Evolutionary conservation across 139 green algal genomes (phyloP).

Genomic region (Tetradesmus lagerheimii): DNA sequence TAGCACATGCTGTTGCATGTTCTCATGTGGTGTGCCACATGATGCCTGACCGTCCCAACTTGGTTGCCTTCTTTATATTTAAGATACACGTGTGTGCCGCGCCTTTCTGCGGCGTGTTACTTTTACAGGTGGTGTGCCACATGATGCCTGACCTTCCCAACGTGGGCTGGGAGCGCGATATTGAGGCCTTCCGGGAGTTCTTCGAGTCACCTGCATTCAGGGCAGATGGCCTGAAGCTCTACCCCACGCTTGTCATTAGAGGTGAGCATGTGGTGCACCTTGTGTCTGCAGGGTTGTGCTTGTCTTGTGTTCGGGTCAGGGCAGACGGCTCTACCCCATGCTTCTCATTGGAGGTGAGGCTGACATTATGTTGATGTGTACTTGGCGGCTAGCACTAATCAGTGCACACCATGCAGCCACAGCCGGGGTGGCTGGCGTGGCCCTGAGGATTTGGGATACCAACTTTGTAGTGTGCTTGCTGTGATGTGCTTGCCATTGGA

Average conservation of each 20-base stretch:
- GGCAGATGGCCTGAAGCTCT: conserved; percentile 95
- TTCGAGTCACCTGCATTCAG: conserved; percentile 97
- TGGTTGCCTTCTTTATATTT: too few relatives aligned
- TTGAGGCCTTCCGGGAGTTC: conserved; percentile 98
- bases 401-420: too few relatives aligned
- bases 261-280: conserved; percentile 28
- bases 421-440: too few relatives aligned
- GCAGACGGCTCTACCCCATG: conserved; percentile 76
- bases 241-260: conserved; percentile 87
- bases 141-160: conserved; percentile 99
- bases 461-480: conserved; percentile 91
- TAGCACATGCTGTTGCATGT: too few relatives aligned
- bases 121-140: conserved; percentile 89
- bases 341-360: conserved; percentile 68
- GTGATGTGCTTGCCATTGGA: too few relatives aligned
- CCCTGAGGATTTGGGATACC: too few relatives aligned
- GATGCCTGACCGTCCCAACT: neutral
- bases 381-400: too few relatives aligned
- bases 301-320: too few relatives aligned
- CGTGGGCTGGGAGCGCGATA: conserved; percentile 97
- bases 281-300: conserved; percentile 93
- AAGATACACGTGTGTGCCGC: too few relatives aligned
- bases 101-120: too few relatives aligned
- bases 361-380: too few relatives aligned
- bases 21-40: neutral